Evolutionary conservation across 768 basidiomycete species (phyloP).

Genomic region (Boletus edulis): DNA sequence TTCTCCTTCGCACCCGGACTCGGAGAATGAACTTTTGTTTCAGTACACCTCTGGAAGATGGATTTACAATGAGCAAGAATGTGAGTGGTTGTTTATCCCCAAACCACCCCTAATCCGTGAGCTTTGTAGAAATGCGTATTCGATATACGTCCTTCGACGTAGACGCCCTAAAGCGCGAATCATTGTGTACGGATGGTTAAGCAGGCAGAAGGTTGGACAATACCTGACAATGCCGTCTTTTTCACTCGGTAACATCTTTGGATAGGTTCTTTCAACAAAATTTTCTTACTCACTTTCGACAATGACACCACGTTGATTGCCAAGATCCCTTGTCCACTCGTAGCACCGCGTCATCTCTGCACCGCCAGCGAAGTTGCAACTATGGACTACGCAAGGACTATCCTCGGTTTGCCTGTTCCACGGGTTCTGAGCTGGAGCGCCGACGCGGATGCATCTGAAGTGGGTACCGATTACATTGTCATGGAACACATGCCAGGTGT

Average conservation of each 20-base stretch:
- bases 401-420: slow-evolving; percentile 29
- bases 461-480: slow-evolving; percentile 34
- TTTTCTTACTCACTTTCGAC: slow-evolving; percentile 12
- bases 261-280: slow-evolving; percentile 11
- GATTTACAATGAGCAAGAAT: slow-evolving; percentile 9
- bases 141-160: slow-evolving; percentile 8
- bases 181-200: slow-evolving; percentile 18
- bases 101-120: neutral
- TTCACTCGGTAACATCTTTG: too few species aligned
- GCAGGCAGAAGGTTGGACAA: slow-evolving; percentile 2
- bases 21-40: neutral
- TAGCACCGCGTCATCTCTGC: slow-evolving; percentile 25
- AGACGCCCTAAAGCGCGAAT: slow-evolving; percentile 16
- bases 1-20: neutral
- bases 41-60: slow-evolving; percentile 6
- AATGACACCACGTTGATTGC: slow-evolving; percentile 12
- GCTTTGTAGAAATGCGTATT: neutral
- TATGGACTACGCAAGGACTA: slow-evolving; percentile 28
- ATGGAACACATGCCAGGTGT: slow-evolving; percentile 31
- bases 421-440: slow-evolving; percentile 31
- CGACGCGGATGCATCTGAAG: slow-evolving; percentile 13
- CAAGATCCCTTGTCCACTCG: slow-evolving; percentile 19
- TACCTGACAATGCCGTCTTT: neutral
- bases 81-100: neutral
- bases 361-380: slow-evolving; percentile 40